Evolutionary conservation across 176 grass and related monocot genomes (phyloP), one percentile per base, ranked within the genome.

Genomic region (Dactylis glomerata): DNA sequence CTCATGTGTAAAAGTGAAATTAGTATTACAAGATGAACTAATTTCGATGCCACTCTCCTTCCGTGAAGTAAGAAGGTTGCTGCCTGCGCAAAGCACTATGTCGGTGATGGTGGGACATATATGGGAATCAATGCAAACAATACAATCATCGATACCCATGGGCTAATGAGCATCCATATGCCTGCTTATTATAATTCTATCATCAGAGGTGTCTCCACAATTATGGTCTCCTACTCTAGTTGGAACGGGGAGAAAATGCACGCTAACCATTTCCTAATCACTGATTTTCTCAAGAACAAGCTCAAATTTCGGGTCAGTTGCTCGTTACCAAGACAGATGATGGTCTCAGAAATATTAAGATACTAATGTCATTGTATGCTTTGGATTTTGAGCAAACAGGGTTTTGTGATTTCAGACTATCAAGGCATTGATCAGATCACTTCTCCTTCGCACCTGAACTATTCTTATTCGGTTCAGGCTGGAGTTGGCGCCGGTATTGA

Each of bases 221-320:
- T 95, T 63, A 95, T 95, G 93, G 70, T 84, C 75, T 95, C 93
- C 0, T 95, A 88, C 71, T 95, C 93, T 23, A 95, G 93, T 31
- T 92, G 90, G 93, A 95, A 95, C 1, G 93, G 93, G 36, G 71
- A 49, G 27, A 95, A 95, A 46, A 95, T 95, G 93, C 93, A 95
- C n/a, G 88, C 93, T 13, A 92, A 95, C 64, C 87, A 86, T 84
- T 62, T 46, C 72, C 79, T 95, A 5, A 44, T 95, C 67, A 95
- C 90, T 13, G 85, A 95, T 70, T 88, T 88, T 62, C 93, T 95
- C 37, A 95, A 95, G 80, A 92, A 95, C 42, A 95, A 72, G 31
- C 93, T 95, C 63, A 80, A 73, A 11, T 95, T 95, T 23, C 88
- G 90, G 93, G 93, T 92, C 8, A 86, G 88, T 88, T 50, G 12